These are phyloP conservation scores for Fraxinus platypoda DNA, from an alignment of 305 asterid genomes.

Conservation along the genomic window DNA sequence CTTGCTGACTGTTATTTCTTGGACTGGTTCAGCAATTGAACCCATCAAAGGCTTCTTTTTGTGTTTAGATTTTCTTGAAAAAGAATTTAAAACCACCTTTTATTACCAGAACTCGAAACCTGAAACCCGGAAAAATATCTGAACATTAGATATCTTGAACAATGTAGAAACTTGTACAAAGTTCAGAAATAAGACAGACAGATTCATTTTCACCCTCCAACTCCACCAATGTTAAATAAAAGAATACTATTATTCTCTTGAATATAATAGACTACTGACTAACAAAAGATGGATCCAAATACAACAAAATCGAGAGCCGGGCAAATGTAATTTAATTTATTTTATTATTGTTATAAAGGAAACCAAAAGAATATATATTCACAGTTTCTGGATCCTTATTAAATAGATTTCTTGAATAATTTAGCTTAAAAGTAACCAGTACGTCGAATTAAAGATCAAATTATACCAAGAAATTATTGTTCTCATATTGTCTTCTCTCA, in stretches of 20 bases:
- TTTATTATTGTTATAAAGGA: background rate
- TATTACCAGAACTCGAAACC: conserved; percentile 15
- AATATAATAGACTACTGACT: background rate
- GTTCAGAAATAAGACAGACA: background rate
- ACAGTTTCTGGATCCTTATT: background rate
- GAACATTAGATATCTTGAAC: conserved; percentile 14
- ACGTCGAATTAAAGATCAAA: background rate
- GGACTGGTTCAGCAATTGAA: conserved; percentile 36
- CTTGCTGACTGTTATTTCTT: conserved; percentile 35
- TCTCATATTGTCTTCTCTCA: background rate
- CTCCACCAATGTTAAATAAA: background rate
- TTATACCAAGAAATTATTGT: background rate
- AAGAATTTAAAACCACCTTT: background rate
- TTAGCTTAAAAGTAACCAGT: background rate
- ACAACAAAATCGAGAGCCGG: background rate
- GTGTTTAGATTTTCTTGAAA: background rate
- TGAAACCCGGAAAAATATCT: conserved; percentile 18
- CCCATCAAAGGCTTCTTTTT: conserved; percentile 42
- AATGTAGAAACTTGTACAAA: background rate
- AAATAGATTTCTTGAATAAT: background rate
- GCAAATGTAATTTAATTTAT: background rate
- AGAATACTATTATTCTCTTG: background rate
- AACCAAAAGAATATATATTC: background rate
- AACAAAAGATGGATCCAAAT: background rate
- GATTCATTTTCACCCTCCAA: conserved; percentile 4